phyloP scores from a whole-genome alignment of 495 filamentous ascomycete genomes.

The Pyrenopolyporus hunteri region DNA sequence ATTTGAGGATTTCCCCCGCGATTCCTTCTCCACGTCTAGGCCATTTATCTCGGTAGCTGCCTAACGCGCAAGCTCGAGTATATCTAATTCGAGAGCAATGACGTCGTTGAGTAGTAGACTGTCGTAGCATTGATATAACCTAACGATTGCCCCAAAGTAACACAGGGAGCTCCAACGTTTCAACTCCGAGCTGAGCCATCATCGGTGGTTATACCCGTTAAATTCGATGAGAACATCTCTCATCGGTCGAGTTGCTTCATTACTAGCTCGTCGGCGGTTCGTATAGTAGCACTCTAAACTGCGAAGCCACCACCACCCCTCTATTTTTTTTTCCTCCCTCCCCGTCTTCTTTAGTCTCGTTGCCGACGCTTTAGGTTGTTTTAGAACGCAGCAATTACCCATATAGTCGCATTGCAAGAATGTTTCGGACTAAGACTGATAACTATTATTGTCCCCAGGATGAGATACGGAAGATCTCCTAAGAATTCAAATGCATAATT shows the following conservation, averaged over 20 bases:
- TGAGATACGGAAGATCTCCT: no score
- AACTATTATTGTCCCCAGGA: no score
- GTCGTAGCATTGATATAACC: background rate
- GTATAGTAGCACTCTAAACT: slow-evolving; percentile 1
- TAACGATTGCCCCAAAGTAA: background rate
- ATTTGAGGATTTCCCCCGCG: background rate
- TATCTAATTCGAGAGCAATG: background rate
- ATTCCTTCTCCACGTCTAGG: slow-evolving; percentile 5
- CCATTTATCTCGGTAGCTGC: background rate
- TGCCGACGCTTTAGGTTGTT: no score
- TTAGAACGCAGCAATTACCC: no score
- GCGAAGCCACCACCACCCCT: background rate
- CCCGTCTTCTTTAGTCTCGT: no score
- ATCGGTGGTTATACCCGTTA: background rate
- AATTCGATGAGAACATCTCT: background rate
- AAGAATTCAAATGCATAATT: no score
- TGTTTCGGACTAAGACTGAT: no score
- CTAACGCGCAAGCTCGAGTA: background rate
- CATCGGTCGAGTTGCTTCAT: background rate
- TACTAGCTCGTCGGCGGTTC: background rate
- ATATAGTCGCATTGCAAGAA: background rate
- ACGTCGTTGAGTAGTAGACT: background rate
- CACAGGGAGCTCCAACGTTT: slow-evolving; percentile 2
- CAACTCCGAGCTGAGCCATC: background rate
- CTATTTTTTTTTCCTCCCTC: background rate